phyloP scores from a whole-genome alignment of 2,329 filamentous ascomycete species.

The Venturia aucupariae region DNA sequence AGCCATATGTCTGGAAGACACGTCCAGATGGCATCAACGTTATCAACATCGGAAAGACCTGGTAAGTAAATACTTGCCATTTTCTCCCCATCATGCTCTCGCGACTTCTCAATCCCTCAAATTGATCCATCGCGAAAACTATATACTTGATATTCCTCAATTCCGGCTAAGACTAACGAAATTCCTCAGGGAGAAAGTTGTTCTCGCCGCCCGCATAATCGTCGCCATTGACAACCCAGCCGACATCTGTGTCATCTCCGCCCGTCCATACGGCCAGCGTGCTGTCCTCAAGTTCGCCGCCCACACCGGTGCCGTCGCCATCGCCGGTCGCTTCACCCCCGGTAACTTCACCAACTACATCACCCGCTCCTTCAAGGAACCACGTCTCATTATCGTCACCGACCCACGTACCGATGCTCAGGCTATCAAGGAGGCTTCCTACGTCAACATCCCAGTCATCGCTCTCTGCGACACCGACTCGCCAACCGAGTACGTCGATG shows the following conservation, averaged over 20 bases:
- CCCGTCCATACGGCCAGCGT: slow-evolving; percentile 98
- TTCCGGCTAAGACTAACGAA: slow-evolving; percentile 8
- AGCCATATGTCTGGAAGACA: slow-evolving; percentile 99
- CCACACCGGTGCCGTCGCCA: slow-evolving; percentile 95
- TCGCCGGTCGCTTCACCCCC: slow-evolving; percentile 98
- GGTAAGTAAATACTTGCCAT: slow-evolving; percentile 50
- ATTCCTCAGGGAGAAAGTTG: slow-evolving; percentile 78
- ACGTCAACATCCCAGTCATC: slow-evolving; percentile 99
- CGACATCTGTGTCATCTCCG: slow-evolving; percentile 86
- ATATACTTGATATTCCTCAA: background rate
- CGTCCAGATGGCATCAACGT: slow-evolving; percentile 97
- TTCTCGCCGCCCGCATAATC: slow-evolving; percentile 97
- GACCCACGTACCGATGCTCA: slow-evolving; percentile 99
- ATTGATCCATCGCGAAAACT: background rate
- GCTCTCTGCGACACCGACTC: slow-evolving; percentile 99
- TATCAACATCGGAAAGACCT: slow-evolving; percentile 99
- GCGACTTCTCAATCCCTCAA: background rate
- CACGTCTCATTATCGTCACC: slow-evolving; percentile 97
- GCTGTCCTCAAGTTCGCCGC: slow-evolving; percentile 99
- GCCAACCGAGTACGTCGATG: slow-evolving; percentile 98
- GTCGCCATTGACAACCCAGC: slow-evolving; percentile 98
- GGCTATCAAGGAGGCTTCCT: slow-evolving; percentile 99
- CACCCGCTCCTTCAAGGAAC: slow-evolving; percentile 99
- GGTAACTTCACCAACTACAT: slow-evolving; percentile 99
- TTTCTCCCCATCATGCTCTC: background rate